These are phyloP conservation scores for Rhizodiscina lignyota DNA, from an alignment of 495 filamentous ascomycete species.

Conservation along the genomic window DNA sequence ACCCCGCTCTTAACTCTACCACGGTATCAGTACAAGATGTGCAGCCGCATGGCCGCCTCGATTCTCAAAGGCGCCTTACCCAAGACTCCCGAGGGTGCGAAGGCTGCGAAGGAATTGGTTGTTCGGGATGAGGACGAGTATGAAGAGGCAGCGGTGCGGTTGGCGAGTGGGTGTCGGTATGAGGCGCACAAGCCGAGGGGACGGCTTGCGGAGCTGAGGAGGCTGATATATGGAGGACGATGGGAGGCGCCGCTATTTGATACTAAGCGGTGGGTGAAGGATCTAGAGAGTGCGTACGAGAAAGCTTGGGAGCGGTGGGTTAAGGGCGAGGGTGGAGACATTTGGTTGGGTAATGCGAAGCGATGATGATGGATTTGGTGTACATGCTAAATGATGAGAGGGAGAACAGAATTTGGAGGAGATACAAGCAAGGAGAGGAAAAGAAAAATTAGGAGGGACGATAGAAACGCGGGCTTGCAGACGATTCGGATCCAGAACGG, in stretches of 20 bases:
- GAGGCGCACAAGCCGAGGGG: slow-evolving; percentile 26
- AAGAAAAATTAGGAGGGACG: too few relatives aligned
- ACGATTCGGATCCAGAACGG: too few relatives aligned
- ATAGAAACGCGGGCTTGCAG: too few relatives aligned
- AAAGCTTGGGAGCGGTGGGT: slow-evolving; percentile 84
- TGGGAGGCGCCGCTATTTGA: slow-evolving; percentile 81
- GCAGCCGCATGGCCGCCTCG: slow-evolving; percentile 89
- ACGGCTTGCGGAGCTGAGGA: slow-evolving; percentile 56
- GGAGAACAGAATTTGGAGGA: too few relatives aligned
- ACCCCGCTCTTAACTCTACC: slow-evolving; percentile 89
- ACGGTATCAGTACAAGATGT: slow-evolving; percentile 97
- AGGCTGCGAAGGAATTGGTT: slow-evolving; percentile 59
- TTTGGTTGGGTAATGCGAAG: slow-evolving; percentile 31
- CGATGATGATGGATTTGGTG: not conserved
- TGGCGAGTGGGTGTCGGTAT: slow-evolving; percentile 57
- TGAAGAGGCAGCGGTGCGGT: slow-evolving; percentile 57
- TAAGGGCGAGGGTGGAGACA: slow-evolving; percentile 74
- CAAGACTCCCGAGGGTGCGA: slow-evolving; percentile 42
- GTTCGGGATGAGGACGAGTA: slow-evolving; percentile 63
- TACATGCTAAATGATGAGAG: too few relatives aligned
- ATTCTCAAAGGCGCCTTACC: slow-evolving; percentile 84
- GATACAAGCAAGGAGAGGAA: too few relatives aligned
- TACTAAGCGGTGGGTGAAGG: slow-evolving; percentile 79
- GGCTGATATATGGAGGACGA: slow-evolving; percentile 62
- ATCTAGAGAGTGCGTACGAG: slow-evolving; percentile 79